phyloP scores from a whole-genome alignment of 345 rosid species.

The Reutealis trisperma region DNA sequence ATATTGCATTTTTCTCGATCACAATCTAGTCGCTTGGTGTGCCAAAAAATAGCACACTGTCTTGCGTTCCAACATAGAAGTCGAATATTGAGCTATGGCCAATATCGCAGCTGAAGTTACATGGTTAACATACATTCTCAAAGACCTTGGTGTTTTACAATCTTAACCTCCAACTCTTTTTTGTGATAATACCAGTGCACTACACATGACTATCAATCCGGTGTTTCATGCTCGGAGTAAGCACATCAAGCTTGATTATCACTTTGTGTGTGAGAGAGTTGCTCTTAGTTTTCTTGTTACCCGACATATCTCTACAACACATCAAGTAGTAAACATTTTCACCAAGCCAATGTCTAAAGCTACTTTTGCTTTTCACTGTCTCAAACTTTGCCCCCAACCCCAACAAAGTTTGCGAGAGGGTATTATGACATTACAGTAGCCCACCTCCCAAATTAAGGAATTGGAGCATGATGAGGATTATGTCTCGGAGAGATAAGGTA shows the following conservation, averaged over 20 bases:
- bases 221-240: neutral
- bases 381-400: neutral
- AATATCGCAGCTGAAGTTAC: no score
- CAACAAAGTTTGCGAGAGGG: no score
- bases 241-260: neutral
- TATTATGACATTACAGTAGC: no score
- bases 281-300: neutral
- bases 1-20: neutral
- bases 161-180: no score
- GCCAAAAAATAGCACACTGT: neutral
- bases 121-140: no score
- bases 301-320: neutral
- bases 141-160: no score
- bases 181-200: no score
- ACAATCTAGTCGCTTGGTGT: neutral
- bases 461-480: no score
- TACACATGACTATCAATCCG: neutral
- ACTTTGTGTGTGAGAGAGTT: neutral
- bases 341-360: neutral
- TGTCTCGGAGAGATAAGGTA: no score
- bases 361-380: neutral
- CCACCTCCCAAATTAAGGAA: no score
- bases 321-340: neutral
- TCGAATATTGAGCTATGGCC: no score
- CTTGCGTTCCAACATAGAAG: neutral